These are phyloP conservation scores for Backusella morwellensis DNA, from an alignment of 192 early-diverging fungal genomes.

Conservation along the genomic window DNA sequence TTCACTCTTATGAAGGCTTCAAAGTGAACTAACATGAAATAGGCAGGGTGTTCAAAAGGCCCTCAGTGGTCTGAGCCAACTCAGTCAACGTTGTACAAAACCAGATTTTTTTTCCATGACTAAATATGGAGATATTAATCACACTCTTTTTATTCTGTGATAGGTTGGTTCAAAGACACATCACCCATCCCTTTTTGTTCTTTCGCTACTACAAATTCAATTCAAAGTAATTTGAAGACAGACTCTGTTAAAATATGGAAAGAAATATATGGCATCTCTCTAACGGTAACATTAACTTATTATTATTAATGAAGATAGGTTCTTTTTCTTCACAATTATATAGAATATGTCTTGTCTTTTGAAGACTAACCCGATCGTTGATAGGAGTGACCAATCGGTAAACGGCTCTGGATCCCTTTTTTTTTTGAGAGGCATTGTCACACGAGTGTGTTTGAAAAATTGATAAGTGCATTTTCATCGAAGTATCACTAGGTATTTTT, in stretches of 20 bases:
- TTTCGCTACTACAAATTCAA: neutral
- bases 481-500: too few relatives aligned
- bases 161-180: neutral
- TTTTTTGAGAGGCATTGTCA: too few relatives aligned
- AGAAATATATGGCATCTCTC: neutral
- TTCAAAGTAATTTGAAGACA: neutral
- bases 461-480: too few relatives aligned
- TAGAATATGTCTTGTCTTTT: too few relatives aligned
- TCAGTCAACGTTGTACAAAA: neutral
- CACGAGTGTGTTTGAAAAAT: too few relatives aligned
- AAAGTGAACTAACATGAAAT: neutral
- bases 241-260: neutral
- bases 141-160: neutral
- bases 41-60: neutral
- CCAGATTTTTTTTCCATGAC: neutral
- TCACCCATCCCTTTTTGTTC: neutral
- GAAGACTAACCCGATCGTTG: too few relatives aligned
- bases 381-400: too few relatives aligned
- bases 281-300: neutral
- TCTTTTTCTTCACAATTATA: too few relatives aligned
- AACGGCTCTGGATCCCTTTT: too few relatives aligned
- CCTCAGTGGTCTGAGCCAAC: neutral
- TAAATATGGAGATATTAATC: neutral
- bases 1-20: neutral
- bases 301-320: neutral